Conservation (phyloP, 495 filamentous ascomycete species). For the Xylaria curta region DNA sequence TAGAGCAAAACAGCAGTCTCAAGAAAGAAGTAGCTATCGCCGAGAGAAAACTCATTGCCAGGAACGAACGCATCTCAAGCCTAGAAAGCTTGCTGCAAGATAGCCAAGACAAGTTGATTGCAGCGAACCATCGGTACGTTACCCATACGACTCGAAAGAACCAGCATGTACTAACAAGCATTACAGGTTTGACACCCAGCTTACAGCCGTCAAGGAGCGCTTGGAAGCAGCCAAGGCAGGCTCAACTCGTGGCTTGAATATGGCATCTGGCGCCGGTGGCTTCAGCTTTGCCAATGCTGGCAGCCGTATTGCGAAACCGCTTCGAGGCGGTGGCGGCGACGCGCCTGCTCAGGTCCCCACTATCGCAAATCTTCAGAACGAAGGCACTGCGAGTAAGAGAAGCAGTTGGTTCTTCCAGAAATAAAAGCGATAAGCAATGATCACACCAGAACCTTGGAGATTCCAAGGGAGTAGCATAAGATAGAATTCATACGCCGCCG, state of each 20-base stretch:
- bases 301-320: constrained; percentile 93
- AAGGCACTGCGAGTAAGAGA: constrained; percentile 57
- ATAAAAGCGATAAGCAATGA: constrained; percentile 33
- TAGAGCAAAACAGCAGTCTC: constrained; percentile 93
- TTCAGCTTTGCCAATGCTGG: constrained; percentile 78
- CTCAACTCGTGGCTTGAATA: constrained; percentile 78
- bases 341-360: constrained; percentile 55
- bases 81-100: constrained; percentile 92
- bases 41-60: constrained; percentile 92
- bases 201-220: constrained; percentile 95
- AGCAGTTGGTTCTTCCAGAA: constrained; percentile 66
- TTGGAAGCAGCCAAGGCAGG: constrained; percentile 94
- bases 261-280: constrained; percentile 62
- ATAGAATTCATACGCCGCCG: not conserved
- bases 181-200: constrained; percentile 90
- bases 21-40: constrained; percentile 99
- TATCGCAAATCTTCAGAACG: constrained; percentile 59
- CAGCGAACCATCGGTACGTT: constrained; percentile 91
- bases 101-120: constrained; percentile 94
- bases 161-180: constrained; percentile 25
- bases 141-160: constrained; percentile 12
- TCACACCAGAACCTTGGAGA: not conserved
- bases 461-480: not conserved
- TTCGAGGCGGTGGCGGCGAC: constrained; percentile 81
- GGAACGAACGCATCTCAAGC: constrained; percentile 95